Percentiles rank a stretch among this genome's conserved stretches.
phyloP scores from a whole-genome alignment of 345 rosid genomes.

The Dipteronia dyeriana region DNA sequence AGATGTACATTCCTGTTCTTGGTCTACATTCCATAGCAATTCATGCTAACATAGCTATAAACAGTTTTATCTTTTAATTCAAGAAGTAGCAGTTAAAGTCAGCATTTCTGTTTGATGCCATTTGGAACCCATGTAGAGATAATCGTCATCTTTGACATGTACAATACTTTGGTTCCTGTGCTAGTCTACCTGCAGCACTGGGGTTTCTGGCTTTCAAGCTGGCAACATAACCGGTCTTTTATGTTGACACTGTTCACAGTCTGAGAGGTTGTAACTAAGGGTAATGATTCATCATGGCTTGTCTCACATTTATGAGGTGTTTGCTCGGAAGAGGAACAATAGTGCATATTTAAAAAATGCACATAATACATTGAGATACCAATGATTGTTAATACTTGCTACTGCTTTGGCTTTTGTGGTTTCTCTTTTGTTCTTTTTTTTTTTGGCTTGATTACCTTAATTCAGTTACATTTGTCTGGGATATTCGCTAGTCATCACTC shows the following conservation, averaged over 20 bases:
- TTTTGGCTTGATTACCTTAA: constrained; percentile 12
- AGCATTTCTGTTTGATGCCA: neutral
- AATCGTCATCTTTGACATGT: neutral
- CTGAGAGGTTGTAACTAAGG: neutral
- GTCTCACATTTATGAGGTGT: constrained; percentile 14
- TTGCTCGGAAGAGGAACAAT: neutral
- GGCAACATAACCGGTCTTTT: neutral
- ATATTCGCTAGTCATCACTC: constrained; percentile 17
- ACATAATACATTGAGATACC: neutral
- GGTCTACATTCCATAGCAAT: neutral
- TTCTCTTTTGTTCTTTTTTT: neutral
- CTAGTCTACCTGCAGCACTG: constrained; percentile 1
- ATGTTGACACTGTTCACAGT: neutral
- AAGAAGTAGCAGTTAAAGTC: neutral
- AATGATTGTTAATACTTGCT: neutral
- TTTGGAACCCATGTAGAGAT: neutral
- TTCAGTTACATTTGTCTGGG: constrained; percentile 1
- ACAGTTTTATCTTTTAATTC: neutral
- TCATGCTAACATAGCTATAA: neutral
- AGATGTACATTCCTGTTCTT: neutral
- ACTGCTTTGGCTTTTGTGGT: neutral
- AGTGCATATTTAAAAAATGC: neutral
- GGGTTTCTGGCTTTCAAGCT: neutral
- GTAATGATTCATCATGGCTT: neutral
- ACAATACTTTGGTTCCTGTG: neutral